phyloP scores from a whole-genome alignment of 306 rosid species.

The Ammopiptanthus mongolicus region DNA sequence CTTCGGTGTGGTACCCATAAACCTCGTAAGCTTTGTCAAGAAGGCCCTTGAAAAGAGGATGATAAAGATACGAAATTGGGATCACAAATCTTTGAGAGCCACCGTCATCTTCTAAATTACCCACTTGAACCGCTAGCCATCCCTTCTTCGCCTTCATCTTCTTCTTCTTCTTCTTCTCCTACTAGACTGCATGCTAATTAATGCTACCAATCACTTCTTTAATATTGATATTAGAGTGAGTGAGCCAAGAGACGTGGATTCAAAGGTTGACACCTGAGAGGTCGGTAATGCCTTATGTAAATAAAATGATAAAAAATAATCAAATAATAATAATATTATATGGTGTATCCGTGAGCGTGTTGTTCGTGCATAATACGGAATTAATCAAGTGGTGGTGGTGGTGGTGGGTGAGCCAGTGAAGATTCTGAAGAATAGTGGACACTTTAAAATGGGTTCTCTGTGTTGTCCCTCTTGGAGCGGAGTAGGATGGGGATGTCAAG shows the following conservation, averaged over 20 bases:
- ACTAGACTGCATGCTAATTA: too few relatives aligned
- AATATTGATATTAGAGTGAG: too few relatives aligned
- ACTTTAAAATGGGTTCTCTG: background rate
- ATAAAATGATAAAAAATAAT: background rate
- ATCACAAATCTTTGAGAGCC: conserved; percentile 44
- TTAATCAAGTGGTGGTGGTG: background rate
- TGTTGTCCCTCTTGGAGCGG: background rate
- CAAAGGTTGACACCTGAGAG: too few relatives aligned
- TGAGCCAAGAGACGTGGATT: too few relatives aligned
- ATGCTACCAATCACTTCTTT: too few relatives aligned
- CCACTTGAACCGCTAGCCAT: conserved; percentile 57
- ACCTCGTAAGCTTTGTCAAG: conserved; percentile 55
- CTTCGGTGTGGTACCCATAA: conserved; percentile 55
- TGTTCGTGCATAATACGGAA: conserved; percentile 17
- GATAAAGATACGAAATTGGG: conserved; percentile 61
- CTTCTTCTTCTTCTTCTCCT: background rate
- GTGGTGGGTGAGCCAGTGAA: background rate
- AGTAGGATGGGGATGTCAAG: background rate
- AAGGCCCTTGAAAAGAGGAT: conserved; percentile 51
- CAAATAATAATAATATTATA: background rate
- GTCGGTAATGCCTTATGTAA: background rate
- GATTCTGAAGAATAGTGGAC: background rate
- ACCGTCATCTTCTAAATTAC: conserved; percentile 38
- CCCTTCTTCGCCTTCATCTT: conserved; percentile 75
- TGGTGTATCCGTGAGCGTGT: background rate